Conservation (phyloP, 345 rosid genomes). For the Aegle marmelos region DNA sequence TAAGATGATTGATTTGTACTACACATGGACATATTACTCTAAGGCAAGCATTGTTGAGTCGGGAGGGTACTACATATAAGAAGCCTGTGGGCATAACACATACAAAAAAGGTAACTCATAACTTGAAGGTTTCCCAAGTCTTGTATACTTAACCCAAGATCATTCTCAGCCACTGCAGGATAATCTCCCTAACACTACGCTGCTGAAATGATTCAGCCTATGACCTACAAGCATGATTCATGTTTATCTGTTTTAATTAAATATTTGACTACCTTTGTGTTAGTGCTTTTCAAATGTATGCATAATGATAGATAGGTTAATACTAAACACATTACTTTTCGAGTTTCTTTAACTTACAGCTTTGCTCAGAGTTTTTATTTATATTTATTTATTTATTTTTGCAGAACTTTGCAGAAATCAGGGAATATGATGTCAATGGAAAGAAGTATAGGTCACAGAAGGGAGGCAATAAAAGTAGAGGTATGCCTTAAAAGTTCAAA, state of each 20-base stretch:
- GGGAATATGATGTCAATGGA: conserved; percentile 47
- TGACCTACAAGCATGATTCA: background rate
- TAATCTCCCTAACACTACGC: too few species aligned
- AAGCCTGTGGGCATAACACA: too few species aligned
- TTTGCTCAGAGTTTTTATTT: conserved; percentile 11
- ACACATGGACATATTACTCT: background rate
- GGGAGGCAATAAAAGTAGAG: conserved; percentile 32
- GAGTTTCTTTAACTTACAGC: background rate
- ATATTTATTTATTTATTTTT: conserved; percentile 20
- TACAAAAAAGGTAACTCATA: too few species aligned
- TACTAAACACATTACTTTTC: background rate
- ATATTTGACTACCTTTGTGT: too few species aligned
- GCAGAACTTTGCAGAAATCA: conserved; percentile 78
- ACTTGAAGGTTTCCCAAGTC: too few species aligned
- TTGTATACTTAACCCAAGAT: too few species aligned
- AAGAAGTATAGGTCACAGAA: conserved; percentile 46
- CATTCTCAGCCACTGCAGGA: too few species aligned
- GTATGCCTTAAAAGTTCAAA: conserved; percentile 25
- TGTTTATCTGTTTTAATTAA: background rate
- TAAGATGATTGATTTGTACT: background rate
- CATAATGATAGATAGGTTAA: background rate
- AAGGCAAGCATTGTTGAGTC: background rate
- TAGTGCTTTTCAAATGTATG: background rate
- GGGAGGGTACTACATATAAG: background rate
- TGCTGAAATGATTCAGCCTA: background rate